Conservation (phyloP, 108 stramenopile species). For the Cyclotella cryptica region DNA sequence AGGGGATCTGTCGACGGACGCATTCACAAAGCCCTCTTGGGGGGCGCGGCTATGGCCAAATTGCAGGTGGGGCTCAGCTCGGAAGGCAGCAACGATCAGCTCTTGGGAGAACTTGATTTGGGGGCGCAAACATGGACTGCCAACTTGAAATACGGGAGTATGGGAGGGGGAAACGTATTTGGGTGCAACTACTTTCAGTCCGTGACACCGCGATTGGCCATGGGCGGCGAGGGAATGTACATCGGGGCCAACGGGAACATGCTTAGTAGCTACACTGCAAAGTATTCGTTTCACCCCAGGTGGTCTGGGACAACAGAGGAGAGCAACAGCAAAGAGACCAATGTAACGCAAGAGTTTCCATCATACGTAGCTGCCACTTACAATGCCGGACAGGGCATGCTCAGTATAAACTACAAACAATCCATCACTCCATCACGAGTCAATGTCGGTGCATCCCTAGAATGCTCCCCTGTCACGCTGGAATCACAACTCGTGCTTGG, state of each 20-base stretch:
- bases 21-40: conserved; percentile 72
- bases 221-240: conserved; percentile 91
- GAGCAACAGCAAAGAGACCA: background rate
- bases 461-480: conserved; percentile 66
- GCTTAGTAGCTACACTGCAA: conserved; percentile 74
- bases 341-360: conserved; percentile 20
- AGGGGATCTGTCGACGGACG: conserved; percentile 78
- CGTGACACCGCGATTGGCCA: conserved; percentile 62
- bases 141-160: conserved; percentile 88
- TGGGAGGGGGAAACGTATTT: conserved; percentile 81
- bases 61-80: conserved; percentile 64
- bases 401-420: conserved; percentile 78
- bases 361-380: conserved; percentile 73
- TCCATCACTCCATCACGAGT: conserved; percentile 82
- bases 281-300: conserved; percentile 53
- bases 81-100: conserved; percentile 73
- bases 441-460: conserved; percentile 58
- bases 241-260: conserved; percentile 74
- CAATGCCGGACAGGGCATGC: conserved; percentile 64
- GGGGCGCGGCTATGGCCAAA: conserved; percentile 78
- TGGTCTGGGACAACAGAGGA: conserved; percentile 28
- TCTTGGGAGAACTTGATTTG: conserved; percentile 79
- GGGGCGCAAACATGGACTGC: conserved; percentile 82
- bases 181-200: conserved; percentile 84
- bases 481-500: conserved; percentile 78